Base-by-base conservation (phyloP, 441 rosid species). In the Eutrema salsugineum region DNA sequence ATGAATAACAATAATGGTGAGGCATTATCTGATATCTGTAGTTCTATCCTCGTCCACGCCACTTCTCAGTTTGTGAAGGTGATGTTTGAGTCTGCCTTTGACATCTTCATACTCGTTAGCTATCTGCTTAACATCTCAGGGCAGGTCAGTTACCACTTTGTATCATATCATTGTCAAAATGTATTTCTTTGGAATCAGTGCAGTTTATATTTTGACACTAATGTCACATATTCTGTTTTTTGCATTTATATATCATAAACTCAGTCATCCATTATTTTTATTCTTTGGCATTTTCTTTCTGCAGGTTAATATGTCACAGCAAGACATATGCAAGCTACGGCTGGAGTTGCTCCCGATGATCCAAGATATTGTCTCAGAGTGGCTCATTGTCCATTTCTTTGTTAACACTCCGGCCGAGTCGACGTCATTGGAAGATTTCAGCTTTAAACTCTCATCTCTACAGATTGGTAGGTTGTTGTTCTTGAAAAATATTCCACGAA, bases 271-370 rank as follows among this genome's bases (percentile, higher is more conserved):
- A 30, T 62, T 54, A 15, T 12, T 42, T 53, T 30, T 43, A 8
- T 68, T 51, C 58, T 20, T 63, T 76, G 28, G 38, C 9, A 40
- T 56, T 59, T 35, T 71, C 69, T 74, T 39, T 16, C 32, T 78
- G 80, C 94, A 96, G 99, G 81, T 91, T 72, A 78, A 85, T 79
- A 83, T 96, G 91, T 77, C 79, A 54, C 89, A 78, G 72, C 84
- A 83, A 79, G 97, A 88, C 75, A 78, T 86, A 72, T 83, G 84
- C 49, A 91, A 84, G 83, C 81, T 93, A 76, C 95, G 88, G 74
- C 86, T 87, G 74, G 97, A 96, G 73, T 81, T 96, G 76, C 81
- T 96, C 70, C 98, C 97, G 11, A 85, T 96, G 96, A 83, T 93
- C 84, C 96, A 93, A 76, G 98, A 91, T 35, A 83, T 83, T 76